phyloP scores from a whole-genome alignment of 2,329 filamentous ascomycete genomes.

The Colletotrichum chrysophilum region DNA sequence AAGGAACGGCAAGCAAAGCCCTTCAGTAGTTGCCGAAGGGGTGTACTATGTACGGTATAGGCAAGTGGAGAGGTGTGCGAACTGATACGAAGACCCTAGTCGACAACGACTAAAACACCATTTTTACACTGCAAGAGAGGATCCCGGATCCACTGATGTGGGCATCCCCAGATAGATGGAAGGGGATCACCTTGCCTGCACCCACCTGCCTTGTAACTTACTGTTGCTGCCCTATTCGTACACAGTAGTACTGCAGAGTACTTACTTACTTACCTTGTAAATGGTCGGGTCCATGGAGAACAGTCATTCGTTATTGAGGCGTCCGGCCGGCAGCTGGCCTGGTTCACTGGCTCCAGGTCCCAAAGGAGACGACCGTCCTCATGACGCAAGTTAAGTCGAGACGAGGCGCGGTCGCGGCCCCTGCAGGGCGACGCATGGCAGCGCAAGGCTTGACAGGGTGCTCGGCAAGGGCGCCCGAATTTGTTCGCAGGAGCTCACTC shows the following conservation, averaged over 20 bases:
- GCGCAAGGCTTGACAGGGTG: neutral
- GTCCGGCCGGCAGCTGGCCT: neutral
- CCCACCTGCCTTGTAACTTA: neutral
- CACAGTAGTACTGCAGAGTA: neutral
- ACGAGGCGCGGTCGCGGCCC: neutral
- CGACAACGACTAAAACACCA: conserved; percentile 2
- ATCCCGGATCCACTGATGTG: neutral
- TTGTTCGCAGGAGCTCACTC: neutral
- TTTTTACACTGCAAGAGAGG: neutral
- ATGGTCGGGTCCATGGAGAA: neutral
- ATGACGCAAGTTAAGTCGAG: neutral
- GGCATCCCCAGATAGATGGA: neutral
- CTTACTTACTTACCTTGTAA: neutral
- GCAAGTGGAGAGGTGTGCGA: neutral
- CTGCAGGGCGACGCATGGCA: neutral
- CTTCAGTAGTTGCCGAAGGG: neutral
- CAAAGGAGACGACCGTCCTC: neutral
- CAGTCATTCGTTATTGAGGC: neutral
- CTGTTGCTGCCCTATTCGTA: neutral
- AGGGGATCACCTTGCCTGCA: neutral
- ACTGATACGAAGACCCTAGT: neutral
- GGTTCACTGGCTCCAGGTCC: neutral
- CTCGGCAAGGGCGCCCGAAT: neutral
- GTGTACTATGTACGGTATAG: neutral
- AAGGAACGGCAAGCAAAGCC: neutral